Percentiles rank a stretch among this genome's conserved stretches.
Conservation (phyloP, 1,284 basidiomycete genomes). For the Leccinum solheimii region DNA sequence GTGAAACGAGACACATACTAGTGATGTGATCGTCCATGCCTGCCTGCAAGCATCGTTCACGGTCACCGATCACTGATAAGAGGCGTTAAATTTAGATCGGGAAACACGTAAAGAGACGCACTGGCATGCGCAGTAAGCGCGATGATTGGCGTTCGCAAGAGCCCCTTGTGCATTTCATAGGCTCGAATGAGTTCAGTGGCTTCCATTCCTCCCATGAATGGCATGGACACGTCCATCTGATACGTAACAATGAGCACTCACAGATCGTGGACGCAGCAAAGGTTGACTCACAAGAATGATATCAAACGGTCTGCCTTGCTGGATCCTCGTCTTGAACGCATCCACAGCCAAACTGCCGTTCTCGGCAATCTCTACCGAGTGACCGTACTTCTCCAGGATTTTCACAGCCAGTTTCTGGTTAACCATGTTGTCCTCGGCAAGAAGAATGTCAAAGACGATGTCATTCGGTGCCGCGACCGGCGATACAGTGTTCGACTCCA, state of each 20-base stretch:
- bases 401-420: conserved; percentile 98
- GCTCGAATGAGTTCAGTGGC: conserved; percentile 80
- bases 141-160: conserved; percentile 87
- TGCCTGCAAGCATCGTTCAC: conserved; percentile 89
- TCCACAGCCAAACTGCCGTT: conserved; percentile 93
- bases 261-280: not conserved
- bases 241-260: conserved; percentile 1
- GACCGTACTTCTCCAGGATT: conserved; percentile 96
- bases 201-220: conserved; percentile 94
- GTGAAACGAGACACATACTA: conserved; percentile 47
- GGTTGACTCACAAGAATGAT: conserved; percentile 72
- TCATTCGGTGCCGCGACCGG: conserved; percentile 81
- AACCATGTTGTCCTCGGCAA: conserved; percentile 97
- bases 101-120: conserved; percentile 41
- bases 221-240: conserved; percentile 99
- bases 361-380: conserved; percentile 96
- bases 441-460: conserved; percentile 88
- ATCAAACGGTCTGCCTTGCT: conserved; percentile 76
- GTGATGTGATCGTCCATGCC: conserved; percentile 85
- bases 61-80: conserved; percentile 86
- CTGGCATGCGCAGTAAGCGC: conserved; percentile 92
- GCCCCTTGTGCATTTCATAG: conserved; percentile 76
- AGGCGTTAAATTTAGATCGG: conserved; percentile 19
- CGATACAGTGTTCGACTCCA: conserved; percentile 90
- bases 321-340: conserved; percentile 78